Evolutionary conservation across 2,329 filamentous ascomycete species (phyloP).

Genomic region (Bipolaris sorokiniana): DNA sequence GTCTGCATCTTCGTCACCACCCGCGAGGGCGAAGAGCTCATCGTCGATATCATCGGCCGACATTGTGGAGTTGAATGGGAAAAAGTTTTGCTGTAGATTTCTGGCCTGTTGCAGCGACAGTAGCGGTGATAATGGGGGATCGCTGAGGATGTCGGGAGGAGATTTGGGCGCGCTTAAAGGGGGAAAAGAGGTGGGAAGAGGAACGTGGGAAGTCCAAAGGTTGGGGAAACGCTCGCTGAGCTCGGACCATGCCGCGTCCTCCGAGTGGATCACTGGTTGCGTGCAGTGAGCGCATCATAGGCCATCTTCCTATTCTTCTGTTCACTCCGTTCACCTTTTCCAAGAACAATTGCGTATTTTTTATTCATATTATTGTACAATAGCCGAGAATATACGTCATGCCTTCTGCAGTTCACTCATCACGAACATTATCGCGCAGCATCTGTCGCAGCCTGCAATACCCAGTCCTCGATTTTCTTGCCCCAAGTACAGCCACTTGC

Average conservation of each 20-base stretch:
- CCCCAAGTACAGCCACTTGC: slow-evolving; percentile 26
- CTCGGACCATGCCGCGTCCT: slow-evolving; percentile 31
- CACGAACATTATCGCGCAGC: slow-evolving; percentile 26
- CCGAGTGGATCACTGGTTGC: slow-evolving; percentile 24
- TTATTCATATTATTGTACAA: slow-evolving; percentile 5
- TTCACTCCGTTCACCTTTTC: slow-evolving; percentile 1
- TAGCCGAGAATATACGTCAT: slow-evolving; percentile 17
- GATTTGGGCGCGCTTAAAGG: slow-evolving; percentile 24
- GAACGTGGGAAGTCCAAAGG: slow-evolving; percentile 25
- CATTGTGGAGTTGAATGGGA: slow-evolving; percentile 59
- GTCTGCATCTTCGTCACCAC: slow-evolving; percentile 66
- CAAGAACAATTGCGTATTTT: slow-evolving; percentile 12
- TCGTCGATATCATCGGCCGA: slow-evolving; percentile 79
- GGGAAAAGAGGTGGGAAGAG: slow-evolving; percentile 23
- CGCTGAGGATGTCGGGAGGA: slow-evolving; percentile 15
- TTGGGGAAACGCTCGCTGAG: slow-evolving; percentile 29
- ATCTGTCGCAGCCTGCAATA: slow-evolving; percentile 3
- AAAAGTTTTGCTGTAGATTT: slow-evolving; percentile 1
- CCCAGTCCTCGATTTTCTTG: slow-evolving; percentile 38
- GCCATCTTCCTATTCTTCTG: slow-evolving; percentile 6
- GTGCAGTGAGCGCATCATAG: slow-evolving; percentile 30
- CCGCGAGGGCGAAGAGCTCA: slow-evolving; percentile 90
- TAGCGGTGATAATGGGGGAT: slow-evolving; percentile 11
- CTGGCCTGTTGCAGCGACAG: slow-evolving; percentile 1
- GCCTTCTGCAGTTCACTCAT: slow-evolving; percentile 23